Evolutionary conservation across 75 land plant genomes (phyloP).

Genomic region (Ceratopteris richardii): DNA sequence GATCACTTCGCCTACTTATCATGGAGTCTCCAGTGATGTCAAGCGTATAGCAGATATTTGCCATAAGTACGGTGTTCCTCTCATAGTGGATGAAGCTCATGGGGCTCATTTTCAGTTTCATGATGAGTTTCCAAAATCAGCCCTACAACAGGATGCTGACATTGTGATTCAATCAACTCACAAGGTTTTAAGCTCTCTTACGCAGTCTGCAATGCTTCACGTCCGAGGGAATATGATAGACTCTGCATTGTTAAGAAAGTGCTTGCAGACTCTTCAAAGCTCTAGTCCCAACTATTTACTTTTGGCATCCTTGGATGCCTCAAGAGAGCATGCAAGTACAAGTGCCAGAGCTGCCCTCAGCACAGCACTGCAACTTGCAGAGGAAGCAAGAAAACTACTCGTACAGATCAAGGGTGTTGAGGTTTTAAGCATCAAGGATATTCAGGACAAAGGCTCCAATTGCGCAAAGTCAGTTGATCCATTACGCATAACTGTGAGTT

Average conservation of each 20-base stretch:
- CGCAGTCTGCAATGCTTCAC: conserved; percentile 97
- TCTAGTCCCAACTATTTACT: conserved; percentile 91
- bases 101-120: conserved; percentile 91
- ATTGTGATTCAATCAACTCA: conserved; percentile 84
- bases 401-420: conserved; percentile 37
- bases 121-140: conserved; percentile 52
- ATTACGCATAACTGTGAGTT: conserved; percentile 64
- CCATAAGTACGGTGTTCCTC: conserved; percentile 51
- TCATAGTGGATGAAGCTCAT: conserved; percentile 92
- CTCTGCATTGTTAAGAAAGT: conserved; percentile 36
- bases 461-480: conserved; percentile 49
- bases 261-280: conserved; percentile 84
- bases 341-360: conserved; percentile 22
- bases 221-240: conserved; percentile 48
- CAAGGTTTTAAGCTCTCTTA: conserved; percentile 80
- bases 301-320: conserved; percentile 85
- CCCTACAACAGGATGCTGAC: conserved; percentile 87
- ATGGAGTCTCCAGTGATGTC: conserved; percentile 75
- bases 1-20: conserved; percentile 81
- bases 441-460: conserved; percentile 2
- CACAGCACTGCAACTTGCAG: conserved; percentile 43
- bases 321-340: conserved; percentile 57
- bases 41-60: conserved; percentile 45
- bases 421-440: conserved; percentile 20
- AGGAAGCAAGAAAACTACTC: conserved; percentile 24